A percentile compares a stretch with the other conserved stretches of the same genome.
Evolutionary conservation across 2,329 filamentous ascomycete species (phyloP).

Genomic region (Blastomyces parvus): DNA sequence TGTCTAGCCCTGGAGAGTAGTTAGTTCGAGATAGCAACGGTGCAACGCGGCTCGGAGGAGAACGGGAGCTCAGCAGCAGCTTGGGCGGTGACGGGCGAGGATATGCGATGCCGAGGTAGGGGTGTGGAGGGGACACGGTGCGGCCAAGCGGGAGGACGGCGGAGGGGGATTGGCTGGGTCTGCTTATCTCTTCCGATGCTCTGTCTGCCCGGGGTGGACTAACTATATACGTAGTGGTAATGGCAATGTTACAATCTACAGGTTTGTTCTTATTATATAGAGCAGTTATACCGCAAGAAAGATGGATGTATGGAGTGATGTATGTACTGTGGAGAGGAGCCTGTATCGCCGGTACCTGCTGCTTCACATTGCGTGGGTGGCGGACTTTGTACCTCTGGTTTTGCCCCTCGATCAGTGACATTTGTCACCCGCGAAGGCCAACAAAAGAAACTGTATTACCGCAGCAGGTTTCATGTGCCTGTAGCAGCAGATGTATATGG

Average conservation of each 20-base stretch:
- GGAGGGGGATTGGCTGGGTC: not conserved
- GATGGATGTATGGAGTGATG: not conserved
- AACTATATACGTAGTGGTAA: too few relatives aligned
- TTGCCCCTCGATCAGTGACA: not conserved
- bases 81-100: not conserved
- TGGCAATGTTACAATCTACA: too few relatives aligned
- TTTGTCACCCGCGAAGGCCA: too few relatives aligned
- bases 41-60: conserved; percentile 16
- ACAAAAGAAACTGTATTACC: not conserved
- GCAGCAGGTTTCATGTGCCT: not conserved
- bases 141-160: not conserved
- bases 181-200: too few relatives aligned
- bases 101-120: conserved; percentile 15
- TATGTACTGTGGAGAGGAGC: too few relatives aligned
- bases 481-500: not conserved
- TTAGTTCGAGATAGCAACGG: too few relatives aligned
- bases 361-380: not conserved
- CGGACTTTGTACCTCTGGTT: not conserved
- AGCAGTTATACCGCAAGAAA: too few relatives aligned
- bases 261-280: too few relatives aligned
- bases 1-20: too few relatives aligned
- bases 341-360: not conserved
- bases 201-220: too few relatives aligned
- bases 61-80: conserved; percentile 15
- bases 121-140: not conserved